Evolutionary conservation across 148 eudicot genomes (phyloP), one percentile per base, ranked within the genome.

Genomic region (Persicaria maculosa): DNA sequence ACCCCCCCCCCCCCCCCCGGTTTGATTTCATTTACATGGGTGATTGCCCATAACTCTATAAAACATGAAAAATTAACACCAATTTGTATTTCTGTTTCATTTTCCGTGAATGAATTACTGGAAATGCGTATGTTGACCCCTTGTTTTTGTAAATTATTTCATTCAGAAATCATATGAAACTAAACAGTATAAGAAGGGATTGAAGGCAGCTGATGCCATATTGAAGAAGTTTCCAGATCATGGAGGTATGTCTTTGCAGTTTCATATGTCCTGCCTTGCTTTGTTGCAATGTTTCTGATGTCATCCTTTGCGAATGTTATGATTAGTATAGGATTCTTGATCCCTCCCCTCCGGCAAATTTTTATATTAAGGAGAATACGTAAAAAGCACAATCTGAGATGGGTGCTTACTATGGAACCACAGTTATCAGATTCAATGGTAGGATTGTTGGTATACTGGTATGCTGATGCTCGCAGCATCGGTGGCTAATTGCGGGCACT

Each of bases 181-280:
- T 20, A 95, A 95, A 76, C 99, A 95, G 76, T 95, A 95, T 76
- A 95, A 95, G 81, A 95, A 95, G 84, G 99, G 99, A 50, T 78
- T 95, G 83, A 95, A 92, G 87, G 97, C 99, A 10, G 99, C 99
- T 4, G 99, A 95, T 85, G 74, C 93, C 47, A 95, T 95, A 72
- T 83, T 95, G 72, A 95, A 92, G 83, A 95, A 92, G 87, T 95
- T 87, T 83, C 97, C 99, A 3, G 85, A 89, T 74, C 99, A 95
- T 89, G 99, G 99, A 87, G 99, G 99, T 95, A 79, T 77, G 88
- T 75, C 5, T 68, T 22, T 19, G 36, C 25, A 59, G 43, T 22
- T 14, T 59, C 11, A 59, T 31, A 17, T 57, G 67, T 68, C 72
- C 48, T 6, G 8, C 6, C 73, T 68, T 65, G 4, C 58, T 61